These are phyloP conservation scores for Saccharomyces hybrid DNA, from an alignment of 1,139 yeast species.

Conservation along the genomic window DNA sequence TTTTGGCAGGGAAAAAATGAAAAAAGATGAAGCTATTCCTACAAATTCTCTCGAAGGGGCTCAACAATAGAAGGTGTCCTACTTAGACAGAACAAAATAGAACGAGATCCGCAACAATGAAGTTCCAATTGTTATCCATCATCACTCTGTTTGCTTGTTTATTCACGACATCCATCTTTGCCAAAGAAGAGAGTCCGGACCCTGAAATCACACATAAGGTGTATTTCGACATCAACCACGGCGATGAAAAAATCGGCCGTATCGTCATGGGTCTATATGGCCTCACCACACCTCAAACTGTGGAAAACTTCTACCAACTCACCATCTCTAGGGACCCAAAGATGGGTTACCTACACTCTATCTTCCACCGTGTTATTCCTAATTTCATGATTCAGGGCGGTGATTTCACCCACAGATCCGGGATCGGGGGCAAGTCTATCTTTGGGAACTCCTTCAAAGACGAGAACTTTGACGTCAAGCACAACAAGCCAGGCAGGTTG, in stretches of 20 bases:
- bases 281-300: slow-evolving; percentile 64
- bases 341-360: slow-evolving; percentile 41
- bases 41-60: background rate
- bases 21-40: background rate
- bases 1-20: background rate
- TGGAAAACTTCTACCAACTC: slow-evolving; percentile 60
- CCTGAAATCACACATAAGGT: slow-evolving; percentile 60
- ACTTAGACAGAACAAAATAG: background rate
- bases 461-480: slow-evolving; percentile 59
- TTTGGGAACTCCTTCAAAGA: slow-evolving; percentile 39
- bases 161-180: slow-evolving; percentile 7
- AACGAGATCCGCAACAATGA: slow-evolving; percentile 4
- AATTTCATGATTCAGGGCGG: too few relatives aligned
- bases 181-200: slow-evolving; percentile 27
- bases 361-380: too few relatives aligned
- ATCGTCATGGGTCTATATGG: slow-evolving; percentile 66
- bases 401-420: too few relatives aligned
- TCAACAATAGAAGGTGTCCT: background rate
- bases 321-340: slow-evolving; percentile 42
- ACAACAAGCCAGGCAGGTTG: slow-evolving; percentile 59
- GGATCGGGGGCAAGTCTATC: too few relatives aligned
- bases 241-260: slow-evolving; percentile 49
- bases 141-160: slow-evolving; percentile 1
- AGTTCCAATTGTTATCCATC: background rate
- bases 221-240: slow-evolving; percentile 53